Base-by-base conservation (phyloP, 2,329 filamentous ascomycete species). In the Fusarium pininemorale region DNA sequence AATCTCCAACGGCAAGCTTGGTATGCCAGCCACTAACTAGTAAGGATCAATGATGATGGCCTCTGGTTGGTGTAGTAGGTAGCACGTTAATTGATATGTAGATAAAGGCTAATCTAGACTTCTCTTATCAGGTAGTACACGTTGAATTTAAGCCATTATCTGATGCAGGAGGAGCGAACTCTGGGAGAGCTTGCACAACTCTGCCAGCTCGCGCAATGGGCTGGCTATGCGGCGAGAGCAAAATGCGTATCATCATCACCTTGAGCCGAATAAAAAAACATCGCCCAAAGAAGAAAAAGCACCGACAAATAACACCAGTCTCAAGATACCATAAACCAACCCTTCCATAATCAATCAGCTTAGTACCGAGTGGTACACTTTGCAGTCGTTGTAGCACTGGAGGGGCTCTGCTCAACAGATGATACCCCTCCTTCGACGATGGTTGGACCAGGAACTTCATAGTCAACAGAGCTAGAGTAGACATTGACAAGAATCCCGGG, bases 401-500 rank as follows among this genome's bases (percentile, higher is more conserved):
- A 79, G 54, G 76, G 75, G 6, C 66, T 65, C 66, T 80, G 79
- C 26, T 70, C 67, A 32, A 79, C 75, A 16, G 75, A 80, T 3
- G 78, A 72, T 8, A 73, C 66, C 22, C 79, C 78, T 11, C 78
- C 79, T 30, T 75, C 37, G 24, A 78, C 65, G 18, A 80, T 70
- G 14, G 73, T 72, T 30, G 82, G 81, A 6, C 81, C 82, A 14
- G 81, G 81, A 15, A 83, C 79, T 30, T 72, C 50, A 62, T 83
- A 83, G 16, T 75, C 57, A n/a, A 73, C 47, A 20, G 68, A 66
- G 62, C 66, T 63, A 47, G 69, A 73, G 72, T 83, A 84, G 56
- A 83, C 76, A 69, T 82, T 81, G 72, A 81, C 75, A n/a, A 79
- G 69, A 35, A 83, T 79, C 13, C 82, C 82, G 13, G 82, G 76